Base-by-base conservation (phyloP, 2,329 filamentous ascomycete genomes). In the Diaporthe amygdali region DNA sequence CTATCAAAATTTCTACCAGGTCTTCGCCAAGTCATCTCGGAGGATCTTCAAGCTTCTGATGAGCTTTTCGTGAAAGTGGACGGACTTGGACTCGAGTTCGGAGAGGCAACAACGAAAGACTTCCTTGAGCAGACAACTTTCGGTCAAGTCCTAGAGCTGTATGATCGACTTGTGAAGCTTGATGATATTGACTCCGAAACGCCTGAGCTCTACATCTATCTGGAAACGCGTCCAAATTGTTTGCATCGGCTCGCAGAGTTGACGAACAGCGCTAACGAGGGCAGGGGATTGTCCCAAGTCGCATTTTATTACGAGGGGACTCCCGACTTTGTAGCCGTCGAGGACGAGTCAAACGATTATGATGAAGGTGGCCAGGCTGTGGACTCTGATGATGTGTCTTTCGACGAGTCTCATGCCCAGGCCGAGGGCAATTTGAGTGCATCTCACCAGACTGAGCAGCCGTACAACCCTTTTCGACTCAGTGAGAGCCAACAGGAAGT, bases 1-100 rank as follows among this genome's bases (percentile, higher is more conserved):
- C 81, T 89, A 63, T 83, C 84, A 22, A 78, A 80, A 9, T 79
- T 89, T 14, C 75, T 89, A 63, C 77, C 79, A 22, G 81, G 81
- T 6, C 79, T 89, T 37, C 84, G 86, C 37, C 76, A 78, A 8
- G 85, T 87, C 73, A 80, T 89, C 17, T 77, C 79, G 22, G 80
- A 83, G 47, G 87, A 88, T 66, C 76, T 88, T 3, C 77, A 79
- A 6, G 70, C 78, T 4, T 80, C 83, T 22, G 86, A 89, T 66
- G 86, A 88, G 69, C 77, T 89, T 51, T 81, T 84, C n/a, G 81
- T 88, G 49, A 84, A 86, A 71, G 79, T 88, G 56, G 85, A 88
- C 34, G 84, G 87, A 71, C 82, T 89, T 49, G 85, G 85, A 10
- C 79, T 89, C 39, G 86, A 88, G 76, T 87, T 88, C 76, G 80